These are phyloP conservation scores for Biscogniauxia marginata DNA, from an alignment of 2,329 filamentous ascomycete genomes.

Conservation along the genomic window DNA sequence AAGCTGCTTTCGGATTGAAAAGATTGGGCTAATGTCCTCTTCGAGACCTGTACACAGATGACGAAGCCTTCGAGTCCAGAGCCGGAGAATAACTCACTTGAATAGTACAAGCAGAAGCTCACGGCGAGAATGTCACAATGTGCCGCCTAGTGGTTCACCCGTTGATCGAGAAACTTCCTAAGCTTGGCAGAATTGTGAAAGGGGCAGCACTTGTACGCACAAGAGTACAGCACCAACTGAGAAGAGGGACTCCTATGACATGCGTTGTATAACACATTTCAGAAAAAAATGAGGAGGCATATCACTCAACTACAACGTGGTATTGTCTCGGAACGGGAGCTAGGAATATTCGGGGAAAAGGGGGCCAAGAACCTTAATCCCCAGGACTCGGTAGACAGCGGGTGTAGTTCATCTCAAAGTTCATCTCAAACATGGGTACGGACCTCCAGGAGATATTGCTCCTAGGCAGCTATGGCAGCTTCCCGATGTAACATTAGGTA, in stretches of 20 bases:
- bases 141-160: not conserved
- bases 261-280: not conserved
- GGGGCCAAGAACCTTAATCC: too few species aligned
- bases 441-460: too few species aligned
- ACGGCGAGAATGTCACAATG: not conserved
- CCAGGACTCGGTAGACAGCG: too few species aligned
- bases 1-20: slow-evolving; percentile 1
- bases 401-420: too few species aligned
- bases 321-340: too few species aligned
- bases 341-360: too few species aligned
- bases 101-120: not conserved
- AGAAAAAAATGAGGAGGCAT: too few species aligned
- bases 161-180: not conserved
- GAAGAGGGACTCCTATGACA: not conserved
- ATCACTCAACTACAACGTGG: too few species aligned
- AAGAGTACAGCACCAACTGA: not conserved
- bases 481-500: too few species aligned
- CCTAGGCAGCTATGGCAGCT: too few species aligned
- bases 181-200: not conserved
- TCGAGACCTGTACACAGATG: not conserved
- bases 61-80: not conserved
- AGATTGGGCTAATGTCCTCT: not conserved
- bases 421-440: too few species aligned
- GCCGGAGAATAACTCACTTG: not conserved
- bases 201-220: not conserved